Evolutionary conservation across 2,329 filamentous ascomycete genomes (phyloP), one percentile per base, ranked within the genome.

Genomic region (Pseudogymnoascus sp.): DNA sequence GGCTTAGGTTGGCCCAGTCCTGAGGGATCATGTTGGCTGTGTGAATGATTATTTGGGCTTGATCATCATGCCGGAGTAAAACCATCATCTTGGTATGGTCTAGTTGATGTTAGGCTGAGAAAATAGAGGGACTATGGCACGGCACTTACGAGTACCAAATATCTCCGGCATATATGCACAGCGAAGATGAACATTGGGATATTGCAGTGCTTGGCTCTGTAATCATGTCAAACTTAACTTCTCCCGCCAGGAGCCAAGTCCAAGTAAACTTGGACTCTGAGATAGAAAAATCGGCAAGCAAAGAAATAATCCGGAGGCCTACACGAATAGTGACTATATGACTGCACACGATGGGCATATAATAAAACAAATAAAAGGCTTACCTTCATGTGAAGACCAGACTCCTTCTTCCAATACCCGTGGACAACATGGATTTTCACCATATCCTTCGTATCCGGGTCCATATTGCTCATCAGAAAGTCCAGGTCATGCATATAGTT

Each of bases 1-100:
- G 91, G 0, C 87, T 89, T 89, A 96, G 90, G 69, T 95, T 95
- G 1, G 80, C 83, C 92, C 92, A 96, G 73, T 96, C 92, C 63
- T 87, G 86, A 3, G 81, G 72, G n/a, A 96, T 93, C 88, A 96
- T 91, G 69, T 96, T 96, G 16, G 92, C 91, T 0, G 92, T 96
- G 69, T 96, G 90, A 31, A 96, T 92, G 63, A 96, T 76, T 5
- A 96, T 78, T 75, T 96, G 89, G 0, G 88, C 89, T 0, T 81
- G 84, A 66, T 89, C 85, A 71, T 96, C 91, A 72, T 89, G 86
- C 4, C 89, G 83, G 66, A 96, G 79, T 3, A 96, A 75, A n/a
- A 96, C 78, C 74, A 96, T 84, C 89, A 96, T 95, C 75, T 96
- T 95, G 11, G 89, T 82, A 71, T 87, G 62, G 59, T 60, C 59